These are phyloP conservation scores for Spiraea crenata DNA, from an alignment of 331 rosid genomes.

Conservation along the genomic window DNA sequence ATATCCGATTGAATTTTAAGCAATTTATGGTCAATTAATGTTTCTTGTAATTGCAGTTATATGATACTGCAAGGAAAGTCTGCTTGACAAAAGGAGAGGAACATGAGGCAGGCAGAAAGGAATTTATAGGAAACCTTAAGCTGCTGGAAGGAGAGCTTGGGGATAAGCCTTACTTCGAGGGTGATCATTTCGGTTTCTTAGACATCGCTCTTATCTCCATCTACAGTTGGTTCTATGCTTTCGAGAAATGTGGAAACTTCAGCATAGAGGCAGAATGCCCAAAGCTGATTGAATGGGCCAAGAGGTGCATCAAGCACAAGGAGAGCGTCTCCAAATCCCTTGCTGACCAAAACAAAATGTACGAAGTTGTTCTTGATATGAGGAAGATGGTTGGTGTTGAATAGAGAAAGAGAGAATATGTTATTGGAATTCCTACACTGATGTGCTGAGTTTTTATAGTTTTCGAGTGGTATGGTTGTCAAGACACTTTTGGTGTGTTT, in stretches of 20 bases:
- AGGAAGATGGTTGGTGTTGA: constrained; percentile 27
- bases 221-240: constrained; percentile 44
- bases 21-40: background rate
- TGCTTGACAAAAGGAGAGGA: constrained; percentile 34
- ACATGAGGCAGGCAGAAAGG: constrained; percentile 34
- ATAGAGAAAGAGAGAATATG: background rate
- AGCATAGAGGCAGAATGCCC: constrained; percentile 47
- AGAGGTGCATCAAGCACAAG: constrained; percentile 39
- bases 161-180: constrained; percentile 41
- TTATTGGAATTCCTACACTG: too few species aligned
- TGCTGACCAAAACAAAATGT: constrained; percentile 31
- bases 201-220: constrained; percentile 44
- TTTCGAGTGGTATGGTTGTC: too few species aligned
- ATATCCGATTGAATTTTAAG: background rate
- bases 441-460: background rate
- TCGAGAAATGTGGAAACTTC: constrained; percentile 43
- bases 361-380: constrained; percentile 17
- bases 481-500: too few species aligned
- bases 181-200: constrained; percentile 45
- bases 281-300: constrained; percentile 44
- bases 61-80: constrained; percentile 25
- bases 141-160: constrained; percentile 45
- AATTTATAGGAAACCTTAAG: constrained; percentile 34
- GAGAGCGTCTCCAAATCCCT: constrained; percentile 38
- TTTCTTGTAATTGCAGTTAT: constrained; percentile 27